Percentiles rank a stretch among this genome's conserved stretches.
Conservation (phyloP, 73 alveolate genomes). For the Paraurostyla sp. region DNA sequence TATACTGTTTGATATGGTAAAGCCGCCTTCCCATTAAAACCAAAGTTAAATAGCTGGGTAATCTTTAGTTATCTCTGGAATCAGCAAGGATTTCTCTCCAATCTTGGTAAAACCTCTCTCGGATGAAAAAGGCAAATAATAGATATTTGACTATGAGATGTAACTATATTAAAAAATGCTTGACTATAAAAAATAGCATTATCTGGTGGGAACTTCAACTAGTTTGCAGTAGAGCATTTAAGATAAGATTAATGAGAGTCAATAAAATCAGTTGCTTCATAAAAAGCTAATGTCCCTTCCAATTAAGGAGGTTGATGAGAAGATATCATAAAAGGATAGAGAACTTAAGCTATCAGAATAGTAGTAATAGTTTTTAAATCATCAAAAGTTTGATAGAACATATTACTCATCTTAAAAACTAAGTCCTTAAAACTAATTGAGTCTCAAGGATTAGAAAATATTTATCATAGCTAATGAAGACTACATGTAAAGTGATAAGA, state of each 20-base stretch:
- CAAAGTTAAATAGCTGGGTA: neutral
- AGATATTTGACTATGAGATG: constrained; percentile 3
- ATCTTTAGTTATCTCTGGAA: no score
- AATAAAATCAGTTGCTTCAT: neutral
- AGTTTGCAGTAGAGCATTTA: neutral
- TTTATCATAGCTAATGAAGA: no score
- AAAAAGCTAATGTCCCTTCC: no score
- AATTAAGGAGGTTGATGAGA: neutral
- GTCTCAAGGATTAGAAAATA: no score
- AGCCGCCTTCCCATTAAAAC: neutral
- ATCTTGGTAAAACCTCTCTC: no score
- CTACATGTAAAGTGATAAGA: no score
- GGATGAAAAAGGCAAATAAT: neutral
- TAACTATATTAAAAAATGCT: neutral
- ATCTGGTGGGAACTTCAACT: neutral
- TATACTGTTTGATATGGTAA: neutral
- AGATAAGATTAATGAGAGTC: neutral
- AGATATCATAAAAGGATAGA: neutral
- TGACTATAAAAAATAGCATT: neutral
- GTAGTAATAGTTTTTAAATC: no score
- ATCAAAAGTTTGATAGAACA: neutral
- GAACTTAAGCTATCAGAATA: no score
- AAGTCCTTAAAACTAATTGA: no score
- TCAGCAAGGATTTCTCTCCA: no score
- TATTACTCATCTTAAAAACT: neutral